A percentile compares a stretch with the other conserved stretches of the same genome.
phyloP scores from a whole-genome alignment of 2,329 filamentous ascomycete genomes.

The Beauveria brongniartii region DNA sequence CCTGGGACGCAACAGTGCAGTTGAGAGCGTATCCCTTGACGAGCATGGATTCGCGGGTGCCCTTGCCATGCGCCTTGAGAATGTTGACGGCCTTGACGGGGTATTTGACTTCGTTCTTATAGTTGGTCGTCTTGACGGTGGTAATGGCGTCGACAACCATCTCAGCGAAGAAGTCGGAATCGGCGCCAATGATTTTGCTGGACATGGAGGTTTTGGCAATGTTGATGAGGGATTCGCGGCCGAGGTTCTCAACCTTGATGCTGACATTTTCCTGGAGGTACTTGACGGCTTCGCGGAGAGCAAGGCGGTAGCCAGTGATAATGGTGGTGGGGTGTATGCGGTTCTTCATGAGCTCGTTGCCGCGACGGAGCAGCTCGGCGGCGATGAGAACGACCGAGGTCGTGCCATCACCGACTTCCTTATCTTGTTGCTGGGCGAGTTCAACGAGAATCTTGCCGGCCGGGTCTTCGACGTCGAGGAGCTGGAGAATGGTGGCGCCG shows the following conservation, averaged over 20 bases:
- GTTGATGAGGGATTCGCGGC: constrained; percentile 81
- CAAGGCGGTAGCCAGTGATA: constrained; percentile 95
- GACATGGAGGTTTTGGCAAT: constrained; percentile 99
- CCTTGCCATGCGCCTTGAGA: constrained; percentile 96
- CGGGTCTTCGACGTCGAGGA: constrained; percentile 95
- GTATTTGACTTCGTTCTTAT: constrained; percentile 86
- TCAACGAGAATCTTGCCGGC: constrained; percentile 98
- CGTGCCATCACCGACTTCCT: constrained; percentile 96
- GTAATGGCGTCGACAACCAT: constrained; percentile 97
- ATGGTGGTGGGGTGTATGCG: constrained; percentile 99
- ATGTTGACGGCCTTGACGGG: constrained; percentile 99
- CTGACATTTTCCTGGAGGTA: constrained; percentile 99
- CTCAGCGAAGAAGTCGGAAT: constrained; percentile 93
- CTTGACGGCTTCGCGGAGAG: constrained; percentile 90
- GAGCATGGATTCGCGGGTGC: constrained; percentile 75
- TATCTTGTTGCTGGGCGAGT: constrained; percentile 95
- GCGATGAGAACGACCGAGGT: constrained; percentile 97
- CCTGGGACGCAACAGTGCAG: constrained; percentile 96
- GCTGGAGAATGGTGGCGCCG: constrained; percentile 88
- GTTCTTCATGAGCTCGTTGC: constrained; percentile 99
- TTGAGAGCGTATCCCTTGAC: constrained; percentile 97
- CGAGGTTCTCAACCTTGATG: constrained; percentile 87
- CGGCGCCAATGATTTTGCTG: constrained; percentile 94
- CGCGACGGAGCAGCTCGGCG: constrained; percentile 84
- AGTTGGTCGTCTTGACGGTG: constrained; percentile 88